Conservation (phyloP, 805 yeast species). For the Saturnispora serradocipensis region DNA sequence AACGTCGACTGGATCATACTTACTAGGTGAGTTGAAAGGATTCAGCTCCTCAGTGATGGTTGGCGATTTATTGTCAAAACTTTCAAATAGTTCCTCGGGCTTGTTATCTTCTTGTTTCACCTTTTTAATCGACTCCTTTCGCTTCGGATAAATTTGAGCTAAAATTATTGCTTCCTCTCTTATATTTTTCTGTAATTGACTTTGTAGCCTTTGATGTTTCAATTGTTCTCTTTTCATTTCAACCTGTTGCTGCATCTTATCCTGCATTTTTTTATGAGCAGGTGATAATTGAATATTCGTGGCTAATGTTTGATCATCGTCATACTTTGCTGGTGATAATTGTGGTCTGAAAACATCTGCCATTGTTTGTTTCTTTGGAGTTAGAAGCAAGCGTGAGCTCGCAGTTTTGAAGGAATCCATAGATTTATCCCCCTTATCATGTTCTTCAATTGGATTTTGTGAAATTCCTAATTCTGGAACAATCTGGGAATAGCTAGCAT, state of each 20-base stretch:
- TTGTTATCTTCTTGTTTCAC: background rate
- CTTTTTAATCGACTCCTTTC: background rate
- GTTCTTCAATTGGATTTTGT: constrained; percentile 6
- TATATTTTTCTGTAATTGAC: constrained; percentile 6
- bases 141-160: constrained; percentile 8
- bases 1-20: background rate
- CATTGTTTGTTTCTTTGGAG: constrained; percentile 3
- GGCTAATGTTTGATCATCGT: background rate
- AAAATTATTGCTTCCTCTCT: constrained; percentile 11
- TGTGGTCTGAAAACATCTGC: constrained; percentile 3
- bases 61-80: background rate
- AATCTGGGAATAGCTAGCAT: constrained; percentile 15
- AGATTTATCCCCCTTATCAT: background rate
- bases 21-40: constrained; percentile 10
- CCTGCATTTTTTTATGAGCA: constrained; percentile 13
- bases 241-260: constrained; percentile 10
- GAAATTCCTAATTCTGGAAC: constrained; percentile 26
- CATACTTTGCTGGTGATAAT: background rate
- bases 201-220: constrained; percentile 11
- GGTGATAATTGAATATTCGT: constrained; percentile 7
- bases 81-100: background rate
- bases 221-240: constrained; percentile 7
- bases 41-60: background rate
- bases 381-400: constrained; percentile 2
- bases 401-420: constrained; percentile 7